Percentiles rank a stretch among this genome's conserved stretches.
Conservation (phyloP, 1,139 yeast species). For the Yamadazyma friedrichii region DNA sequence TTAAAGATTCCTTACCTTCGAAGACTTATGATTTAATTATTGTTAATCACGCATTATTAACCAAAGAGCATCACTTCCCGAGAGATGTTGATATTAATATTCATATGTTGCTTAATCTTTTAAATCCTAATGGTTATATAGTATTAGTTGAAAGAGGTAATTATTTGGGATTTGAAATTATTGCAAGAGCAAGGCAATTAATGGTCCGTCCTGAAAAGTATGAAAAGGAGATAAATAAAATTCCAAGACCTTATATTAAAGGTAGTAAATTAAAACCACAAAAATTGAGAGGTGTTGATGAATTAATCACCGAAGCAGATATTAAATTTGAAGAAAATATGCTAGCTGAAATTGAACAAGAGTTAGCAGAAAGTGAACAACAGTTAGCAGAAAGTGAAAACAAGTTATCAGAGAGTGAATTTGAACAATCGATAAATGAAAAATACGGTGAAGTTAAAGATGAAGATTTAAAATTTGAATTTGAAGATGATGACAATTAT, state of each 20-base stretch:
- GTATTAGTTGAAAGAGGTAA: slow-evolving; percentile 86
- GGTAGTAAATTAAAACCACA: slow-evolving; percentile 49
- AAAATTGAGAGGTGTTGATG: slow-evolving; percentile 34
- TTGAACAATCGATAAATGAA: slow-evolving; percentile 21
- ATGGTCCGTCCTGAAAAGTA: slow-evolving; percentile 80
- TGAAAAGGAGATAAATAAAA: slow-evolving; percentile 54
- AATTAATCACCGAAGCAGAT: slow-evolving; percentile 34
- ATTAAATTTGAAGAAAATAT: slow-evolving; percentile 32
- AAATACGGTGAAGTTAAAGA: slow-evolving; percentile 42
- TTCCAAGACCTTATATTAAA: slow-evolving; percentile 69
- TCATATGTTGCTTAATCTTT: slow-evolving; percentile 56
- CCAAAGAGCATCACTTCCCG: slow-evolving; percentile 62
- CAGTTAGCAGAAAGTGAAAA: slow-evolving; percentile 11
- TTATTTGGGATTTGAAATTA: slow-evolving; percentile 81
- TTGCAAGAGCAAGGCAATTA: slow-evolving; percentile 87
- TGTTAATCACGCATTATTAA: slow-evolving; percentile 74
- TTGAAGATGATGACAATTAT: slow-evolving; percentile 41
- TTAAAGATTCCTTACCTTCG: slow-evolving; percentile 50
- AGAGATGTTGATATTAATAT: slow-evolving; percentile 69
- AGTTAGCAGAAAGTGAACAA: slow-evolving; percentile 11
- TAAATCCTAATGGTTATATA: slow-evolving; percentile 76
- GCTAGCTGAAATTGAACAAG: slow-evolving; percentile 25
- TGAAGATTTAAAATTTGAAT: slow-evolving; percentile 50
- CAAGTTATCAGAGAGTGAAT: slow-evolving; percentile 13
- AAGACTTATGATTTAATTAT: slow-evolving; percentile 77